These are phyloP conservation scores for Naganishia albida DNA, from an alignment of 1,284 basidiomycete species.

Conservation along the genomic window DNA sequence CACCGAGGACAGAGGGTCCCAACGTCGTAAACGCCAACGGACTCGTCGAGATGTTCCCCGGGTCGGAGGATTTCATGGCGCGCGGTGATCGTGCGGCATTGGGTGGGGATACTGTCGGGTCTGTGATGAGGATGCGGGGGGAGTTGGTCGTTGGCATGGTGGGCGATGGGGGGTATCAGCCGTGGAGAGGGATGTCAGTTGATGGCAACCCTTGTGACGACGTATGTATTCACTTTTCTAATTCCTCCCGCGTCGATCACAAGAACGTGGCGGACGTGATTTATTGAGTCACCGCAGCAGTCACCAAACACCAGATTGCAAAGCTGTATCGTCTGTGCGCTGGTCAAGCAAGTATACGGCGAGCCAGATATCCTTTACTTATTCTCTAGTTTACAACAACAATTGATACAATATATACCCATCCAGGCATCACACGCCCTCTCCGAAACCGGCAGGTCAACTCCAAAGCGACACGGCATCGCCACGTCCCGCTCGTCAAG, in stretches of 20 bases:
- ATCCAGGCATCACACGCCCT: too few relatives aligned
- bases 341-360: neutral
- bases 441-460: too few relatives aligned
- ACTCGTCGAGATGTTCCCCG: constrained; percentile 7
- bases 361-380: neutral
- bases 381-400: constrained; percentile 26
- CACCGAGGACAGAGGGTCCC: constrained; percentile 18
- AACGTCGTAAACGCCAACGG: constrained; percentile 25
- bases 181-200: constrained; percentile 7
- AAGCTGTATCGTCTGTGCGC: neutral
- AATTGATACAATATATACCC: constrained; percentile 9
- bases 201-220: neutral
- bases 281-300: too few relatives aligned
- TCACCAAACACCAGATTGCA: too few relatives aligned
- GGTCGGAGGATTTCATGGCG: constrained; percentile 21
- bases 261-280: too few relatives aligned
- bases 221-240: too few relatives aligned
- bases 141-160: constrained; percentile 24
- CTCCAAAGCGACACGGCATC: too few relatives aligned
- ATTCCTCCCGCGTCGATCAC: too few relatives aligned
- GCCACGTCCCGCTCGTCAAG: too few relatives aligned
- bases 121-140: constrained; percentile 24
- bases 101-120: constrained; percentile 13
- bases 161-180: neutral
- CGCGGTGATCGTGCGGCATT: constrained; percentile 17